Percentiles rank a stretch among this genome's conserved stretches.
Evolutionary conservation across 805 yeast genomes (phyloP).

Genomic region (Candida piceae): DNA sequence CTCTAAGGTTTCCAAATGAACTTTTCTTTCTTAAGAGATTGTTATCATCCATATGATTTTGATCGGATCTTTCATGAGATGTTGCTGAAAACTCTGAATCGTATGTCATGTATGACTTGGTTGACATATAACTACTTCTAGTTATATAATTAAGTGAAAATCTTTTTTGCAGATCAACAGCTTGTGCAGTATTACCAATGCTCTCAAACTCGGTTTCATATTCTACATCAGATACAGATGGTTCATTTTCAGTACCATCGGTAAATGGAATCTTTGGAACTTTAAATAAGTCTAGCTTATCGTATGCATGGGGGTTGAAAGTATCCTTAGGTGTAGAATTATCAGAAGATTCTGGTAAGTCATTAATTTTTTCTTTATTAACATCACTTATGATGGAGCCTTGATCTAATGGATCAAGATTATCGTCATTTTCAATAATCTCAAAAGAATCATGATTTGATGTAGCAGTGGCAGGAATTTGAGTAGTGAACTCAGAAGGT

Average conservation of each 20-base stretch:
- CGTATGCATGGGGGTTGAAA: too few relatives aligned
- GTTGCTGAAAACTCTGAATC: constrained; percentile 47
- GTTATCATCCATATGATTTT: too few relatives aligned
- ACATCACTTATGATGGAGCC: too few relatives aligned
- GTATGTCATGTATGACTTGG: constrained; percentile 50
- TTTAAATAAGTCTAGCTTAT: too few relatives aligned
- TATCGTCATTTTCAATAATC: neutral
- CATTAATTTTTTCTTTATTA: neutral
- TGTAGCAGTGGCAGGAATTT: too few relatives aligned
- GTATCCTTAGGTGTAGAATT: too few relatives aligned
- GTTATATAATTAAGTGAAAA: constrained; percentile 30
- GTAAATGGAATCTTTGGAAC: too few relatives aligned
- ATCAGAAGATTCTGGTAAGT: neutral
- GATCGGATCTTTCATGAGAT: too few relatives aligned
- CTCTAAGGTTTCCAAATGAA: constrained; percentile 45
- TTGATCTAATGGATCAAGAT: too few relatives aligned
- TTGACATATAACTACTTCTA: constrained; percentile 34
- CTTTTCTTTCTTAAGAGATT: constrained; percentile 51
- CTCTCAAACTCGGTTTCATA: neutral
- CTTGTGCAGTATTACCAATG: neutral
- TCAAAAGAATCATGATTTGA: neutral
- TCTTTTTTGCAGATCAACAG: constrained; percentile 7
- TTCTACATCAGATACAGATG: neutral
- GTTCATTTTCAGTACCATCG: neutral
- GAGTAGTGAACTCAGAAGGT: too few relatives aligned